Conservation (phyloP, 208 protist genomes). For the Leishmania martiniquensis region DNA sequence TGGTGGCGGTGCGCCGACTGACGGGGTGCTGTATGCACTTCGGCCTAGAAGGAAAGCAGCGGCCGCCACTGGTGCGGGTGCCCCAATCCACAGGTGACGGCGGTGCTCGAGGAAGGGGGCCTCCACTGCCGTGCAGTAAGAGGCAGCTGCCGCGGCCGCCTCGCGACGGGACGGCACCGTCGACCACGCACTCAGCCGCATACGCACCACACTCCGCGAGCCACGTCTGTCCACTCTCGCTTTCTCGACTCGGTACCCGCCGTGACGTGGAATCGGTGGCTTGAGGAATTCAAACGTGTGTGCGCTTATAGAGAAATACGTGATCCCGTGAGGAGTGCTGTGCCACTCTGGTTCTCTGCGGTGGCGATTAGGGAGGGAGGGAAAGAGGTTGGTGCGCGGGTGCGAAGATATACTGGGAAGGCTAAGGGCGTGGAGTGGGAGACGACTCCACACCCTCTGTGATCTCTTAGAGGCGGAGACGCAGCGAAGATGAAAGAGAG, state of each 20-base stretch:
- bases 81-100: not conserved
- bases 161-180: not conserved
- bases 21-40: not conserved
- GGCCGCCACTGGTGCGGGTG: not conserved
- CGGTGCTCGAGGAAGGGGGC: not conserved
- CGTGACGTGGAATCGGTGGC: not conserved
- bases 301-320: not conserved
- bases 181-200: not conserved
- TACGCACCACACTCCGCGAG: not conserved
- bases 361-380: not conserved
- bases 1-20: not conserved
- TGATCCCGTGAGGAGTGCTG: no score
- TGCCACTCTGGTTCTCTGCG: not conserved
- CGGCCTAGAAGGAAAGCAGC: not conserved
- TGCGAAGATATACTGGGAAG: no score
- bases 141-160: conserved; percentile 1
- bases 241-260: not conserved
- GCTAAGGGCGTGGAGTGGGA: no score
- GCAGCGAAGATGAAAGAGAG: no score
- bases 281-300: not conserved
- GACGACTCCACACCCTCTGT: no score
- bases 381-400: no score
- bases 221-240: not conserved
- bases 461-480: no score
- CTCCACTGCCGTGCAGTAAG: not conserved